phyloP scores from a whole-genome alignment of 208 protist genomes.

The Endotrypanum monterogeii region DNA sequence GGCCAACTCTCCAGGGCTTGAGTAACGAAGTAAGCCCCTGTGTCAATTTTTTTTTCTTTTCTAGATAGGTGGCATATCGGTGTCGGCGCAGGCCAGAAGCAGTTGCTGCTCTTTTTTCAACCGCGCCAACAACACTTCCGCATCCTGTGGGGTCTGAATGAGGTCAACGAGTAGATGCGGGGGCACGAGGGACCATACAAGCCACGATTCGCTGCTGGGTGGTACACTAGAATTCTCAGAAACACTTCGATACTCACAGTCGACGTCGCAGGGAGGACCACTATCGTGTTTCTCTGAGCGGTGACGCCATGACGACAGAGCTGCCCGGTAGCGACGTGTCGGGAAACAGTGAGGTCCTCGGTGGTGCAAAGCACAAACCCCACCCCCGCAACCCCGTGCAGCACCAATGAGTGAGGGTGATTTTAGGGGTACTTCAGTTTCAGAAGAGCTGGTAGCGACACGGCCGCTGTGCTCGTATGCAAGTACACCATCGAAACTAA shows the following conservation, averaged over 20 bases:
- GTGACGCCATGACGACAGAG: not conserved
- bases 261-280: not conserved
- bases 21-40: not conserved
- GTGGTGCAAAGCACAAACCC: not conserved
- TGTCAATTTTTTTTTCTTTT: not conserved
- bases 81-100: not conserved
- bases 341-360: slow-evolving; percentile 5
- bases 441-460: not conserved
- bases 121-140: slow-evolving; percentile 27
- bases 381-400: not conserved
- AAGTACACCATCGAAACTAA: not conserved
- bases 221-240: not conserved
- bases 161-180: slow-evolving; percentile 11
- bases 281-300: not conserved
- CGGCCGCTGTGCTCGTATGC: not conserved
- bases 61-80: not conserved
- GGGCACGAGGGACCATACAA: slow-evolving; percentile 30
- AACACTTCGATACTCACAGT: not conserved
- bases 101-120: slow-evolving; percentile 29
- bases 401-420: not conserved
- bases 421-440: not conserved
- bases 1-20: not conserved
- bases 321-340: slow-evolving; percentile 2
- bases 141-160: slow-evolving; percentile 35
- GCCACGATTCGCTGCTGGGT: not conserved